These are phyloP conservation scores for Botrytis hyacinthi DNA, from an alignment of 2,329 filamentous ascomycete species.

Conservation along the genomic window DNA sequence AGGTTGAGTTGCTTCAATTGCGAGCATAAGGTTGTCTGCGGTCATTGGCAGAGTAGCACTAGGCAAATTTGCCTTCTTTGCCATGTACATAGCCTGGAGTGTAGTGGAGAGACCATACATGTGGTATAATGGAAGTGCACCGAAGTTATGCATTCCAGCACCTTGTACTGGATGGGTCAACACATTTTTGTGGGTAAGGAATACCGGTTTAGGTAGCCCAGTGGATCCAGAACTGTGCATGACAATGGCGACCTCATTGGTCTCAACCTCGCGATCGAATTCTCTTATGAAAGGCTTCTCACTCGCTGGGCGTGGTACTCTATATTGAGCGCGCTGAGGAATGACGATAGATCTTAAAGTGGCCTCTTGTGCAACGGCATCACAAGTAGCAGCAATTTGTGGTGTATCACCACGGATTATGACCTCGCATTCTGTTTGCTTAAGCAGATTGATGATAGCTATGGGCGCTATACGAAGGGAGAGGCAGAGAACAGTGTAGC, in stretches of 20 bases:
- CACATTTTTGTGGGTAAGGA: constrained; percentile 51
- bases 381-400: constrained; percentile 10
- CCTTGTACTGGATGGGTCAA: constrained; percentile 43
- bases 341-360: constrained; percentile 21
- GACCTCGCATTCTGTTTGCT: constrained; percentile 39
- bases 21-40: constrained; percentile 45
- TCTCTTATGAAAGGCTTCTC: constrained; percentile 14
- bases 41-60: constrained; percentile 57
- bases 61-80: constrained; percentile 51
- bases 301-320: constrained; percentile 2
- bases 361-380: constrained; percentile 11
- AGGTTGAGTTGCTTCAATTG: constrained; percentile 45
- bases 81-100: constrained; percentile 51
- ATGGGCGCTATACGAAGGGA: constrained; percentile 52
- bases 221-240: constrained; percentile 49
- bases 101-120: constrained; percentile 56
- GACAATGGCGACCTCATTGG: constrained; percentile 24
- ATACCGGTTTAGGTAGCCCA: constrained; percentile 62
- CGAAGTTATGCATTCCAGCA: constrained; percentile 47
- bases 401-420: constrained; percentile 24
- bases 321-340: constrained; percentile 21
- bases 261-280: constrained; percentile 20
- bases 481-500: constrained; percentile 52
- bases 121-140: constrained; percentile 58
- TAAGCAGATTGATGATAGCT: constrained; percentile 49